These are phyloP conservation scores for Diaporthe caulivora DNA, from an alignment of 2,329 filamentous ascomycete species.

Conservation along the genomic window DNA sequence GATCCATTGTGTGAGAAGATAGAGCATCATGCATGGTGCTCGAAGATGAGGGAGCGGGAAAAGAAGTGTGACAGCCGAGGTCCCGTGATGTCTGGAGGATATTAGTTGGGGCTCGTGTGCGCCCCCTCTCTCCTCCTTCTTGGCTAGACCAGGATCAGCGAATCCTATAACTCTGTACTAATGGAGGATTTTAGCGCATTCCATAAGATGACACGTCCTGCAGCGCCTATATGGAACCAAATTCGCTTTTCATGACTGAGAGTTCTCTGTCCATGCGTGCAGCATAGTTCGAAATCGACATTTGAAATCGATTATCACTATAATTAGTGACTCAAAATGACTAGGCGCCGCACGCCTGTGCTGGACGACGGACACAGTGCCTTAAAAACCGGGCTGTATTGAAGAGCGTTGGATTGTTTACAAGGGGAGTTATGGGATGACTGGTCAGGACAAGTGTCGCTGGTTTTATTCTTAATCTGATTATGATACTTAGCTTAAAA, in stretches of 20 bases:
- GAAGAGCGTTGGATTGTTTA: too few species aligned
- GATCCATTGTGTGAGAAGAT: not conserved
- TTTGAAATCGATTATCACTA: too few species aligned
- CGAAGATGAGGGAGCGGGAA: not conserved
- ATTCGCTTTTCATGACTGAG: not conserved
- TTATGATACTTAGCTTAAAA: too few species aligned
- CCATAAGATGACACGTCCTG: not conserved
- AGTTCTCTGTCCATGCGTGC: not conserved
- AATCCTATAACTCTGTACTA: not conserved
- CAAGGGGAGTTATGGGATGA: too few species aligned
- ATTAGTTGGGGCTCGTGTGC: slow-evolving; percentile 5
- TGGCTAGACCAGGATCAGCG: slow-evolving; percentile 18
- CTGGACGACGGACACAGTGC: too few species aligned
- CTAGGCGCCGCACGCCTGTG: too few species aligned
- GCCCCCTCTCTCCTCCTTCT: slow-evolving; percentile 6
- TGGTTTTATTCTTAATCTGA: too few species aligned
- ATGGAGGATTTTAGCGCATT: slow-evolving; percentile 13
- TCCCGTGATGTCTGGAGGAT: slow-evolving; percentile 16
- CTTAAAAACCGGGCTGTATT: too few species aligned
- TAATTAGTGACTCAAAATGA: too few species aligned
- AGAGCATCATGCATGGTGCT: not conserved
- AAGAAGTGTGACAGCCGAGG: not conserved
- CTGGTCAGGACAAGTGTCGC: too few species aligned
- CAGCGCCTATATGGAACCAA: not conserved
- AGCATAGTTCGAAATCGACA: not conserved